These are phyloP conservation scores for Epichloe aotearoae DNA, from an alignment of 2,329 filamentous ascomycete genomes.

Conservation along the genomic window DNA sequence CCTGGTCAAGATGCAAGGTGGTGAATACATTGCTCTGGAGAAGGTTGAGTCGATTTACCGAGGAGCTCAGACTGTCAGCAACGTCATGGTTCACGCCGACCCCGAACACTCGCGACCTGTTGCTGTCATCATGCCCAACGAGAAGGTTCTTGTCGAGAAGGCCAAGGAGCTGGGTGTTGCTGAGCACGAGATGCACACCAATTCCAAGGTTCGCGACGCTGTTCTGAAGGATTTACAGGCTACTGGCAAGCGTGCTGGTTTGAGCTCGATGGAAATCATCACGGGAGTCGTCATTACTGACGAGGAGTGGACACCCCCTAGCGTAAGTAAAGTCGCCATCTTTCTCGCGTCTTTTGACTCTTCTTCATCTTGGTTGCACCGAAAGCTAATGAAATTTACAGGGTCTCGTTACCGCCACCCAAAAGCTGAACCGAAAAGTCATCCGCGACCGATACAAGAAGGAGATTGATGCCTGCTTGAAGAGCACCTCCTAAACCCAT, in stretches of 20 bases:
- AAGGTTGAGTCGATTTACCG: slow-evolving; percentile 90
- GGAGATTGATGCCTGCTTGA: slow-evolving; percentile 33
- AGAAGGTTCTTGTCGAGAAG: slow-evolving; percentile 47
- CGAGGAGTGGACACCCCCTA: slow-evolving; percentile 75
- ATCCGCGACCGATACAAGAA: slow-evolving; percentile 37
- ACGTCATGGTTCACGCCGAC: slow-evolving; percentile 80
- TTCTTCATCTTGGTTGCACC: too few relatives aligned
- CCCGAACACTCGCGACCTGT: slow-evolving; percentile 63
- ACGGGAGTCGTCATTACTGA: slow-evolving; percentile 65
- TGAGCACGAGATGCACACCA: slow-evolving; percentile 53
- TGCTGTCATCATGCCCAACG: slow-evolving; percentile 62
- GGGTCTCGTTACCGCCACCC: slow-evolving; percentile 48
- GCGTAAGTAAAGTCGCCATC: slow-evolving; percentile 42
- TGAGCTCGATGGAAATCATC: slow-evolving; percentile 61
- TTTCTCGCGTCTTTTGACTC: background rate
- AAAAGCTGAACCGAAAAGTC: slow-evolving; percentile 44
- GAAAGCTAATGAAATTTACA: slow-evolving; percentile 14
- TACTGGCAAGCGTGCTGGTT: slow-evolving; percentile 50
- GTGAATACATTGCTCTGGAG: slow-evolving; percentile 94
- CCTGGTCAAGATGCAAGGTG: slow-evolving; percentile 85
- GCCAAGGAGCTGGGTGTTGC: slow-evolving; percentile 49
- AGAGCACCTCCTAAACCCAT: slow-evolving; percentile 9
- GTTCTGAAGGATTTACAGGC: slow-evolving; percentile 56
- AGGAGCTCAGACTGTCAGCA: slow-evolving; percentile 61
- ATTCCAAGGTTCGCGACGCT: slow-evolving; percentile 48